phyloP scores from a whole-genome alignment of 2,329 filamentous ascomycete genomes.

The Cercospora sp. region DNA sequence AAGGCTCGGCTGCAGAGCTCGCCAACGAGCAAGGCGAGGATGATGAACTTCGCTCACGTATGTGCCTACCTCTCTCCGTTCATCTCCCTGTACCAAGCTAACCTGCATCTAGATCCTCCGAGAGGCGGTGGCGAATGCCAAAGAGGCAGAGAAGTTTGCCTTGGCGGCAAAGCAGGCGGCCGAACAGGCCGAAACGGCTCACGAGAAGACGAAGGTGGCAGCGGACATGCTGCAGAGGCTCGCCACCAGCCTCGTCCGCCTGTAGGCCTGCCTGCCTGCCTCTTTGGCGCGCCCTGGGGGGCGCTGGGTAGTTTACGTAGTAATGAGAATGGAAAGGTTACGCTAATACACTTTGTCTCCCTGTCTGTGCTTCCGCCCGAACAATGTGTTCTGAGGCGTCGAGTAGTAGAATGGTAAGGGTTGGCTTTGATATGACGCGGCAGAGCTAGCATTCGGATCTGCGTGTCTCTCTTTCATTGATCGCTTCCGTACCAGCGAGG shows the following conservation, averaged over 20 bases:
- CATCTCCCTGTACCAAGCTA: not conserved
- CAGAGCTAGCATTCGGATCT: not conserved
- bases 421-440: not conserved
- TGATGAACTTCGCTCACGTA: constrained; percentile 25
- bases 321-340: not conserved
- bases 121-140: constrained; percentile 30
- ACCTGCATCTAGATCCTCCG: constrained; percentile 20
- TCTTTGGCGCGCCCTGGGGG: not conserved
- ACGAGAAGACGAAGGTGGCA: constrained; percentile 33
- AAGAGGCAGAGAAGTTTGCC: constrained; percentile 32
- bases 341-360: not conserved
- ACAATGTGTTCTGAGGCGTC: not conserved
- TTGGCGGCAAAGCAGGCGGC: constrained; percentile 32
- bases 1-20: constrained; percentile 18
- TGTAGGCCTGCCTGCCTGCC: not conserved
- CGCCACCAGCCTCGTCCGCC: constrained; percentile 12
- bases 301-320: not conserved
- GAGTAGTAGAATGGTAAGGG: not conserved
- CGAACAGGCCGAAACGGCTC: constrained; percentile 28
- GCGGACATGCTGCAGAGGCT: constrained; percentile 28
- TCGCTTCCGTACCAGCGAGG: not conserved
- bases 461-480: not conserved
- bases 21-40: constrained; percentile 10
- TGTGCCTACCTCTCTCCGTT: not conserved
- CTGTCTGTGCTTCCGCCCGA: not conserved